These are phyloP conservation scores for Dactylellina parvicollis DNA, from an alignment of 2,329 filamentous ascomycete species.

Conservation along the genomic window DNA sequence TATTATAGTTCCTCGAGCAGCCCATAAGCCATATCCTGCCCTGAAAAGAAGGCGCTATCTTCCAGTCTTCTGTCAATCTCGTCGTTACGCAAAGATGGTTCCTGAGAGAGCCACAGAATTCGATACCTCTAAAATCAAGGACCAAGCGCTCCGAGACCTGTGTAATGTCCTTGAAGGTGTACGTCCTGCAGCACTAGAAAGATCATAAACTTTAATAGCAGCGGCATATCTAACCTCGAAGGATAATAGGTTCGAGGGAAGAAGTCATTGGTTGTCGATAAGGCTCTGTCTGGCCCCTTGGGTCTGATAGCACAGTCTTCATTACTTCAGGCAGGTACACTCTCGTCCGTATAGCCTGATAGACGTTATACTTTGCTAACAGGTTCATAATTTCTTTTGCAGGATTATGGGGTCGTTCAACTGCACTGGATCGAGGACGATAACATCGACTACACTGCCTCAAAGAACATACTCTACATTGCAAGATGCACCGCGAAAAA, in stretches of 20 bases:
- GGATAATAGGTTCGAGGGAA: slow-evolving; percentile 85
- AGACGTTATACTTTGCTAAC: slow-evolving; percentile 14
- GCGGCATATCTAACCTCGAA: slow-evolving; percentile 39
- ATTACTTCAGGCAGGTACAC: slow-evolving; percentile 56
- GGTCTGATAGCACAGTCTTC: slow-evolving; percentile 95
- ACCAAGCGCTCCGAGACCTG: slow-evolving; percentile 86
- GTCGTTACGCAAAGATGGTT: slow-evolving; percentile 23
- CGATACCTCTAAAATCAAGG: slow-evolving; percentile 78
- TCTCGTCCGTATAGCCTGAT: not conserved
- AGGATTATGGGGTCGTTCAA: slow-evolving; percentile 98
- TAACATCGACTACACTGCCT: slow-evolving; percentile 85
- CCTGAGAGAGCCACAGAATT: slow-evolving; percentile 63
- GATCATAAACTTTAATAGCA: slow-evolving; percentile 55
- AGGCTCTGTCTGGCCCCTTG: slow-evolving; percentile 85
- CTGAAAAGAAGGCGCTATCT: not conserved
- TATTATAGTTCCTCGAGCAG: not conserved
- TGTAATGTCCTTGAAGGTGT: slow-evolving; percentile 93
- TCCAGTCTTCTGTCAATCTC: not conserved
- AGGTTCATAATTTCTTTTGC: slow-evolving; percentile 64
- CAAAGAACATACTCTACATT: slow-evolving; percentile 94
- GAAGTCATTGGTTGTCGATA: slow-evolving; percentile 96
- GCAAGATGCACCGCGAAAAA: slow-evolving; percentile 85
- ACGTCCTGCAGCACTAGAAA: slow-evolving; percentile 65
- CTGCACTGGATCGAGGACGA: slow-evolving; percentile 96
- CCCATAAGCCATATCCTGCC: not conserved